Evolutionary conservation across 805 yeast species (phyloP).

Genomic region (Candida sphagnicola): DNA sequence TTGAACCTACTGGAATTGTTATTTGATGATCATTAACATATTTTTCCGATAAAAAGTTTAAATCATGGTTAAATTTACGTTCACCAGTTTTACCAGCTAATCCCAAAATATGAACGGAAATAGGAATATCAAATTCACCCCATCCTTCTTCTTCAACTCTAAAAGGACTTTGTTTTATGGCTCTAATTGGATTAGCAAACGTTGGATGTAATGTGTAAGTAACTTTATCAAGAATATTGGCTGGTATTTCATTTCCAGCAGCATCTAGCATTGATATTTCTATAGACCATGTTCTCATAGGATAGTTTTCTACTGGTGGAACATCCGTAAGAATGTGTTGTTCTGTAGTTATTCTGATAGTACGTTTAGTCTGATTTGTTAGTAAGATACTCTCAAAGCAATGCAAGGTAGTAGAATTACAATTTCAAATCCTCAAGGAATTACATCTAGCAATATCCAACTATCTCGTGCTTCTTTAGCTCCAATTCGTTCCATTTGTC

Average conservation of each 20-base stretch:
- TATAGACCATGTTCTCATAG: conserved; percentile 92
- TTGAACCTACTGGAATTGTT: conserved; percentile 58
- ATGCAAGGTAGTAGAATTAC: too few relatives aligned
- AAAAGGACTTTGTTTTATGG: conserved; percentile 80
- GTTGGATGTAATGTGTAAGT: conserved; percentile 95
- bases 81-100: conserved; percentile 81
- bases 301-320: conserved; percentile 85
- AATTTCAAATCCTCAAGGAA: too few relatives aligned
- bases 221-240: conserved; percentile 84
- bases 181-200: conserved; percentile 82
- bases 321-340: conserved; percentile 79
- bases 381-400: conserved; percentile 9
- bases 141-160: conserved; percentile 90
- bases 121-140: conserved; percentile 95
- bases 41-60: conserved; percentile 75
- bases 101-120: conserved; percentile 63
- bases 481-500: too few relatives aligned
- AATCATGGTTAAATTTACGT: conserved; percentile 79
- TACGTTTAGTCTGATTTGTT: conserved; percentile 64
- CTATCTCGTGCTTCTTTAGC: too few relatives aligned
- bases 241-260: conserved; percentile 80
- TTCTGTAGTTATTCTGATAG: conserved; percentile 79
- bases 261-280: conserved; percentile 71
- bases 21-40: conserved; percentile 77
- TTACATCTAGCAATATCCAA: too few relatives aligned